Percentiles rank a stretch among this genome's conserved stretches.
Evolutionary conservation across 202 grass and related monocot species (phyloP).

Genomic region (Alloteropsis angusta): DNA sequence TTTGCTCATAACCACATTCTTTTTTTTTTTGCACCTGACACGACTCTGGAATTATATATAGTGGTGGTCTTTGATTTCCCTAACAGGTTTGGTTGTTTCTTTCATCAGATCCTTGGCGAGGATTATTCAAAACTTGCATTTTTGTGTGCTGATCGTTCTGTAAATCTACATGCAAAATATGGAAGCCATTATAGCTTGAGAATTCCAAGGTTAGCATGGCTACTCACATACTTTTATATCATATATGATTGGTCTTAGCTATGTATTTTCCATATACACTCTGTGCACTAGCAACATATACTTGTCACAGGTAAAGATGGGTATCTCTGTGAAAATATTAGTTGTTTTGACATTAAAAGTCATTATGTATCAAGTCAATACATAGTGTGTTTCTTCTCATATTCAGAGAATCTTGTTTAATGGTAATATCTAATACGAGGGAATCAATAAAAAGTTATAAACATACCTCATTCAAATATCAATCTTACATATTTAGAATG

Average conservation of each 20-base stretch:
- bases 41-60: not conserved
- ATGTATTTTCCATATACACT: slow-evolving; percentile 7
- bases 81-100: slow-evolving; percentile 17
- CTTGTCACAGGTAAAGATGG: not conserved
- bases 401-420: not conserved
- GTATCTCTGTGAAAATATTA: not conserved
- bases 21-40: not conserved
- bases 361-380: not conserved
- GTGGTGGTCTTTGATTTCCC: not conserved
- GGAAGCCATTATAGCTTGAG: slow-evolving; percentile 88
- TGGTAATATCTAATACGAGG: not conserved
- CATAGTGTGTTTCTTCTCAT: not conserved
- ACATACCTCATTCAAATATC: not conserved
- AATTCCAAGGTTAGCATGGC: slow-evolving; percentile 72
- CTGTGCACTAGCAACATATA: not conserved
- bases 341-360: not conserved
- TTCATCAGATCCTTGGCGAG: slow-evolving; percentile 61
- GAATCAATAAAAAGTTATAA: not conserved
- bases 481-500: not conserved
- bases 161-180: slow-evolving; percentile 89
- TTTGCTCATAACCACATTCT: not conserved
- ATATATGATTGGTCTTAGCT: not conserved
- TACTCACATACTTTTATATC: not conserved
- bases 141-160: slow-evolving; percentile 84
- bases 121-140: slow-evolving; percentile 92